Evolutionary conservation across 108 stramenopile genomes (phyloP).

Genomic region (Cyclotella atomus): DNA sequence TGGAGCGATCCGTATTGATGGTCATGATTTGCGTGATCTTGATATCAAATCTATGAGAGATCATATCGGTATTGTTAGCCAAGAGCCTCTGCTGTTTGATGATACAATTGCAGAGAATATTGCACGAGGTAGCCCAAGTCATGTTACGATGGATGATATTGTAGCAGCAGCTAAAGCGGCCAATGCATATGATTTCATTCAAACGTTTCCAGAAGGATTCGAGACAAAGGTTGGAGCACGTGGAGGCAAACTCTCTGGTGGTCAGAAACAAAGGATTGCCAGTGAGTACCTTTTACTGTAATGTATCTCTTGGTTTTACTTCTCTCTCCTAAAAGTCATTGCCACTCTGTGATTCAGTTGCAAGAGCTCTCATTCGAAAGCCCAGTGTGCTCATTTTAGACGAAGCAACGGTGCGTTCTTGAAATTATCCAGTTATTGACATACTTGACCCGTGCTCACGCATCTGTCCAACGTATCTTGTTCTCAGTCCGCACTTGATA

Average conservation of each 20-base stretch:
- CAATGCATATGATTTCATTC: slow-evolving; percentile 70
- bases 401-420: slow-evolving; percentile 11
- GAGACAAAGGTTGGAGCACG: slow-evolving; percentile 62
- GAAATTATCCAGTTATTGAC: too few relatives aligned
- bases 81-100: slow-evolving; percentile 77
- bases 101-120: slow-evolving; percentile 74
- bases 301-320: not conserved
- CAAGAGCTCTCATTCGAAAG: slow-evolving; percentile 58
- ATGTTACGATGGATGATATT: slow-evolving; percentile 41
- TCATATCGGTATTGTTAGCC: slow-evolving; percentile 69
- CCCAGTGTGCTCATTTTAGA: slow-evolving; percentile 41
- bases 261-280: slow-evolving; percentile 87
- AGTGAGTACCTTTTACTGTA: slow-evolving; percentile 21
- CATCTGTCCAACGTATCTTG: not conserved
- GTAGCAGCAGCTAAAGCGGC: slow-evolving; percentile 33
- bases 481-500: not conserved
- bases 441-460: too few relatives aligned
- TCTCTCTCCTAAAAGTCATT: not conserved
- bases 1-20: slow-evolving; percentile 36
- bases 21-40: slow-evolving; percentile 28
- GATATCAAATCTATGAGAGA: slow-evolving; percentile 42
- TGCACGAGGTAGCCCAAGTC: slow-evolving; percentile 50
- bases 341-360: slow-evolving; percentile 19
- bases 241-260: slow-evolving; percentile 66
- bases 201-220: slow-evolving; percentile 54